A percentile compares a stretch with the other conserved stretches of the same genome.
Evolutionary conservation across 1,139 yeast species (phyloP).

Genomic region (Yueomyces sp.): DNA sequence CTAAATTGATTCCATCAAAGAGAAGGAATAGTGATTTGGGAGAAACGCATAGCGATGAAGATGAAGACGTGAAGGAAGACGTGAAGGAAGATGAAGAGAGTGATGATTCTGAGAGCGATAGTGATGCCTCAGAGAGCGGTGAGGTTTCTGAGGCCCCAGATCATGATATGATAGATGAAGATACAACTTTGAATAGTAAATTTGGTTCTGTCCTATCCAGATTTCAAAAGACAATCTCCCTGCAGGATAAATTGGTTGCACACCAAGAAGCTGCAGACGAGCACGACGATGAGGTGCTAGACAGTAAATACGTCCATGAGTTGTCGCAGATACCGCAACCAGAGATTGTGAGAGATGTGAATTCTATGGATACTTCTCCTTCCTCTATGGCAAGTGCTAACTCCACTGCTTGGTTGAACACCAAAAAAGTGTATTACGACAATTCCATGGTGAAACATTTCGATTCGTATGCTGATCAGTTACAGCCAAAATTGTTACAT

Average conservation of each 20-base stretch:
- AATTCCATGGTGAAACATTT: slow-evolving; percentile 17
- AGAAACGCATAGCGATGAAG: slow-evolving; percentile 2
- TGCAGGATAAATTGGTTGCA: slow-evolving; percentile 21
- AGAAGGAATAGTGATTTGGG: slow-evolving; percentile 4
- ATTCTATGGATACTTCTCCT: slow-evolving; percentile 23
- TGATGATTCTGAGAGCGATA: slow-evolving; percentile 8
- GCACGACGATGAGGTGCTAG: slow-evolving; percentile 16
- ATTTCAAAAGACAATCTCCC: slow-evolving; percentile 27
- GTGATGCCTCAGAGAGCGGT: slow-evolving; percentile 8
- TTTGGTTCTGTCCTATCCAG: slow-evolving; percentile 31
- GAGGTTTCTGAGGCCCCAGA: slow-evolving; percentile 2
- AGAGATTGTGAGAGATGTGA: slow-evolving; percentile 25
- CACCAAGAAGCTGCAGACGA: slow-evolving; percentile 4
- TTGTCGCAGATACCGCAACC: slow-evolving; percentile 83
- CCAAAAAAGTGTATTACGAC: slow-evolving; percentile 24
- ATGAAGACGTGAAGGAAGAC: slow-evolving; percentile 4
- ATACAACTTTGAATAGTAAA: slow-evolving; percentile 9
- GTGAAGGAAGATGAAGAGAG: slow-evolving; percentile 4
- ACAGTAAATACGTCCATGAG: slow-evolving; percentile 30
- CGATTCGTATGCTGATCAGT: slow-evolving; percentile 8
- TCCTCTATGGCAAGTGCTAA: slow-evolving; percentile 10
- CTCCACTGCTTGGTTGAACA: slow-evolving; percentile 20
- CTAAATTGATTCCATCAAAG: slow-evolving; percentile 14
- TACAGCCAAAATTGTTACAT: slow-evolving; percentile 13
- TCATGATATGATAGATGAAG: slow-evolving; percentile 3